Base-by-base conservation (phyloP, 306 rosid genomes). In the Trifolium dubium region DNA sequence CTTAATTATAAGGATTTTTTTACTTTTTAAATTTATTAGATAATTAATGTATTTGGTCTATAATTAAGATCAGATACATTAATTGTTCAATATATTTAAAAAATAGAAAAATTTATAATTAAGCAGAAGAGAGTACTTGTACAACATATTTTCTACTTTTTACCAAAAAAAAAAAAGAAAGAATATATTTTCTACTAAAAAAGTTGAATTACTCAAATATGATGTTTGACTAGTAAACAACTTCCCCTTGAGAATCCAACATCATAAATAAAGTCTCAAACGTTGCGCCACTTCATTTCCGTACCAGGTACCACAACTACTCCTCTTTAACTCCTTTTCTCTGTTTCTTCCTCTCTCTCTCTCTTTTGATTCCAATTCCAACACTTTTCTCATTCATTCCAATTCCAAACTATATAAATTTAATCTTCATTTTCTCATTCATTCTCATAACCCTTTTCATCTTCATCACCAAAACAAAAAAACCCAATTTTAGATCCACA, bases 321-420 rank as follows among this genome's bases (percentile, higher is more conserved):
- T 49, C 55, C 23, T 47, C 53, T 14, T 14, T 47, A 0, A 46
- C 17, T 46, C 6, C 18, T 1, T 0, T 46, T 56, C 63, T 28
- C 35, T 49, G 55, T 49, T n/a, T 23, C 55, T 49, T 49, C 55
- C 55, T 56, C 37, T 10, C n/a, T 54, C n/a, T n/a, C n/a, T n/a
- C n/a, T n/a, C n/a, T n/a, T n/a, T 23, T 54, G 14, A 54, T 18
- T 54, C 60, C 10, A 18, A 19, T 18, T 18, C 60, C 31, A 49
- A n/a, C 8, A n/a, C 15, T 49, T 49, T 49, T n/a, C 14, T 49
- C 55, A 49, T 44, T 15, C 2, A 46, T 5, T 14, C 23, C 23
- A 23, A 23, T 23, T 47, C 23, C 55, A n/a, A 49, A 49, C 55
- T 49, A 5, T 49, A 49, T 49, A 49, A 44, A 49, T 49, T 49